Percentiles rank a stretch among this genome's conserved stretches.
Conservation (phyloP, 208 protist genomes). For the Lotmaria passim region DNA sequence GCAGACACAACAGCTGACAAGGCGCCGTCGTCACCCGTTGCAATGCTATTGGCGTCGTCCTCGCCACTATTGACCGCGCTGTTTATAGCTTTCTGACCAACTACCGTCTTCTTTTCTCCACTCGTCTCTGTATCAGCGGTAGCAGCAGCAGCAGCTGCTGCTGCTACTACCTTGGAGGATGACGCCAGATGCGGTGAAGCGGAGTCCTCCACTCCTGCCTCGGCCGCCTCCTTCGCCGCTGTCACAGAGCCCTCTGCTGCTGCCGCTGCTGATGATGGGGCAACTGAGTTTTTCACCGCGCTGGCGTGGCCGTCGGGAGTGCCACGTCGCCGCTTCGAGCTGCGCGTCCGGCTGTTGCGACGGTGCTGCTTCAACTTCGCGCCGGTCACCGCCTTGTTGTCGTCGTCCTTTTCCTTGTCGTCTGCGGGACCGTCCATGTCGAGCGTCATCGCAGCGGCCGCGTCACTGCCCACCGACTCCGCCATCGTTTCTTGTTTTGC, state of each 20-base stretch:
- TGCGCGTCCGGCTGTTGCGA: constrained; percentile 10
- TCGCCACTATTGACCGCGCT: no score
- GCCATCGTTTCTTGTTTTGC: not conserved
- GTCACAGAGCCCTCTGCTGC: not conserved
- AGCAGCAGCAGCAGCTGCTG: not conserved
- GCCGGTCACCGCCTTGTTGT: not conserved
- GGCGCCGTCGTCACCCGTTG: not conserved
- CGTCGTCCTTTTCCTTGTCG: not conserved
- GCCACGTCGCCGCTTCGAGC: constrained; percentile 7
- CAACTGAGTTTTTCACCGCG: not conserved
- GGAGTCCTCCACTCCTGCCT: not conserved
- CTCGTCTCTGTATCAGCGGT: no score
- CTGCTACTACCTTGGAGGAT: not conserved
- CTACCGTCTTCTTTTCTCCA: no score
- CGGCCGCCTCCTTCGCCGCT: not conserved
- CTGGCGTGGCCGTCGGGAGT: not conserved
- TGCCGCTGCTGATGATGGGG: not conserved
- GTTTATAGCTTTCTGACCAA: no score
- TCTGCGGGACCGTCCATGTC: not conserved
- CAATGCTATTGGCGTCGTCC: no score
- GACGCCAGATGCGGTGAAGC: not conserved
- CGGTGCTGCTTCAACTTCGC: constrained; percentile 1
- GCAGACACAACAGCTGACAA: not conserved
- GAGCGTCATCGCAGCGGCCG: not conserved
- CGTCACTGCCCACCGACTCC: not conserved